A percentile compares a stretch with the other conserved stretches of the same genome.
Conservation (phyloP, 768 basidiomycete species). For the Mycena indigotica region DNA sequence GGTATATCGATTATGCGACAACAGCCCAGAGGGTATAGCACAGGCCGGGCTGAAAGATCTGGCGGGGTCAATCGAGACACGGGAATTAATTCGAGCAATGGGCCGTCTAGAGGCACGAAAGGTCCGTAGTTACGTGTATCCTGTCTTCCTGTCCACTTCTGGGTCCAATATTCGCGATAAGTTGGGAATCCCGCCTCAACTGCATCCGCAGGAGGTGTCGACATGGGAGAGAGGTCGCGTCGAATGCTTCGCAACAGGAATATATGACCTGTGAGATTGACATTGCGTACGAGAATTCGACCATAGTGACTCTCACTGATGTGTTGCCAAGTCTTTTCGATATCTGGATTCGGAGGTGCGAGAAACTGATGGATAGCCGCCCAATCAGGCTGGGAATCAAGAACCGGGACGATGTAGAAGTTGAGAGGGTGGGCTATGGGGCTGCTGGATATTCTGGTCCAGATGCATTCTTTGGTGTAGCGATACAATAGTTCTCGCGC, state of each 20-base stretch:
- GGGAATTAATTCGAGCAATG: slow-evolving; percentile 58
- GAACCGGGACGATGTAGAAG: slow-evolving; percentile 69
- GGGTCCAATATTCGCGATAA: slow-evolving; percentile 61
- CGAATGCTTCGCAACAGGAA: slow-evolving; percentile 61
- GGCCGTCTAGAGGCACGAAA: slow-evolving; percentile 55
- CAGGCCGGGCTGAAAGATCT: slow-evolving; percentile 27
- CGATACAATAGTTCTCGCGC: slow-evolving; percentile 59
- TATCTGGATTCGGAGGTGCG: slow-evolving; percentile 48
- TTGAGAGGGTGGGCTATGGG: slow-evolving; percentile 54
- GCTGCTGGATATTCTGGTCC: slow-evolving; percentile 63
- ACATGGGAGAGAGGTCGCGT: slow-evolving; percentile 66
- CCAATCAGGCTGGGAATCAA: slow-evolving; percentile 58
- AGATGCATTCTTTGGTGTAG: slow-evolving; percentile 64
- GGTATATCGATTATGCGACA: slow-evolving; percentile 62
- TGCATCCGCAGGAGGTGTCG: slow-evolving; percentile 54
- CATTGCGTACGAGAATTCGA: slow-evolving; percentile 56
- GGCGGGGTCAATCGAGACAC: slow-evolving; percentile 41
- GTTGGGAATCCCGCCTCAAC: slow-evolving; percentile 49
- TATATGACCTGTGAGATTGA: slow-evolving; percentile 55
- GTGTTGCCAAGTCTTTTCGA: slow-evolving; percentile 50
- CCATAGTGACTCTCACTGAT: slow-evolving; percentile 53
- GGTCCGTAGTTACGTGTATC: slow-evolving; percentile 34
- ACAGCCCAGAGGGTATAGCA: slow-evolving; percentile 43
- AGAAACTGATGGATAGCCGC: slow-evolving; percentile 53
- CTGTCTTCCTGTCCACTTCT: slow-evolving; percentile 55